phyloP scores from a whole-genome alignment of 1,139 yeast species.

The Debaryomyces nepalensis region DNA sequence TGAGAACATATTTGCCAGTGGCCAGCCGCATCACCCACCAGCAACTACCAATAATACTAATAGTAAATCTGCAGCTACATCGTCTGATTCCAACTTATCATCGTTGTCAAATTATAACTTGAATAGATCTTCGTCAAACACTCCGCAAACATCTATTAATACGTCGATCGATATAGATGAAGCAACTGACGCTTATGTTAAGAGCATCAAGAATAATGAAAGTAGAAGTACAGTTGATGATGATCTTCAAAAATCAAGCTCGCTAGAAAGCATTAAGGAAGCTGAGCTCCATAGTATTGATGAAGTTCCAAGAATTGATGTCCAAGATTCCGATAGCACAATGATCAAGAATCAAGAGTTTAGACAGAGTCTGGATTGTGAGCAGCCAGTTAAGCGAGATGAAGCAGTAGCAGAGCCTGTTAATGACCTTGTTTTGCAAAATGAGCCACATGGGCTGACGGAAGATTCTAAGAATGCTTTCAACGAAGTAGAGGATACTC shows the following conservation, averaged over 20 bases:
- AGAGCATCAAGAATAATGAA: neutral
- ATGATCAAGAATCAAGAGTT: too few relatives aligned
- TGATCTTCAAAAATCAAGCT: slow-evolving; percentile 5
- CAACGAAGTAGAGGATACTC: too few relatives aligned
- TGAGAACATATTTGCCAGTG: slow-evolving; percentile 6
- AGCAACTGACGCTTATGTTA: slow-evolving; percentile 1
- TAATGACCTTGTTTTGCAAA: too few relatives aligned
- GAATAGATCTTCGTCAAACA: slow-evolving; percentile 36
- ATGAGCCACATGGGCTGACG: too few relatives aligned
- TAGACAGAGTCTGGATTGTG: too few relatives aligned
- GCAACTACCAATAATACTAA: neutral
- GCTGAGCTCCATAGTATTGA: slow-evolving; percentile 9
- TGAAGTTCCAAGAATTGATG: slow-evolving; percentile 4
- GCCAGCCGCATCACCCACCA: slow-evolving; percentile 11
- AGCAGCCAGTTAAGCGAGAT: too few relatives aligned
- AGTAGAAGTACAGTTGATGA: slow-evolving; percentile 2
- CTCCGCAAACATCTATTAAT: slow-evolving; percentile 44
- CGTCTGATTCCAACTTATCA: slow-evolving; percentile 29
- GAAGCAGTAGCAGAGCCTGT: too few relatives aligned
- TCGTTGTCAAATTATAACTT: slow-evolving; percentile 32
- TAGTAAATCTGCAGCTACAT: slow-evolving; percentile 10
- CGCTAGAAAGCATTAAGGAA: slow-evolving; percentile 9
- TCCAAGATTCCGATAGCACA: neutral
- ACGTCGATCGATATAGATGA: slow-evolving; percentile 15
- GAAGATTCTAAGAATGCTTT: too few relatives aligned